A percentile compares a stretch with the other conserved stretches of the same genome.
Conservation (phyloP, 2,329 filamentous ascomycete genomes). For the Aureobasidium sp. region DNA sequence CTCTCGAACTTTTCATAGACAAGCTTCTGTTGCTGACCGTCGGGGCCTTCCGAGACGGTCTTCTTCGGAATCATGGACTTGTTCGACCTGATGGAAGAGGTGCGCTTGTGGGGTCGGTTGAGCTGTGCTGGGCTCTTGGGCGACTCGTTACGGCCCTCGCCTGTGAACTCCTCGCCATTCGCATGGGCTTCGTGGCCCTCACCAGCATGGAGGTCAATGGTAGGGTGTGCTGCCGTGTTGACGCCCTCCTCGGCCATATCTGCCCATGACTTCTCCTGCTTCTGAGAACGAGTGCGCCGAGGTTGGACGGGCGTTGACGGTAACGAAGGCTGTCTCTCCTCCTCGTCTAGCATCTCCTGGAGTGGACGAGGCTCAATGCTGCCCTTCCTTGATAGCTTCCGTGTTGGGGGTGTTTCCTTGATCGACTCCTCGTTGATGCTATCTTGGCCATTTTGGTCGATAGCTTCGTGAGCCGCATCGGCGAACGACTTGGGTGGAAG, state of each 20-base stretch:
- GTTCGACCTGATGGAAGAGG: conserved; percentile 17
- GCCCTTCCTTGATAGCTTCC: conserved; percentile 18
- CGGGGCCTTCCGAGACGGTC: conserved; percentile 15
- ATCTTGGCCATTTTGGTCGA: conserved; percentile 20
- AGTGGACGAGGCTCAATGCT: conserved; percentile 25
- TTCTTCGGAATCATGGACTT: conserved; percentile 11
- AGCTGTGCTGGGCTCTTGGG: conserved; percentile 22
- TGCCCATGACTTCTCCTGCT: conserved; percentile 30
- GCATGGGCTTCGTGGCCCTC: conserved; percentile 18
- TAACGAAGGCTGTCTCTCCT: conserved; percentile 15
- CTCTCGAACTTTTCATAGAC: conserved; percentile 38
- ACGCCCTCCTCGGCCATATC: conserved; percentile 22
- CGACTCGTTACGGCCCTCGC: conserved; percentile 21
- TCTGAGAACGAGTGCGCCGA: not conserved
- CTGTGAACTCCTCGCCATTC: conserved; percentile 20
- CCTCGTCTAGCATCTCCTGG: conserved; percentile 29
- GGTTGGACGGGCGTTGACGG: conserved; percentile 18
- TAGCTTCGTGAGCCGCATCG: conserved; percentile 29
- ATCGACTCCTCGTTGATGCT: conserved; percentile 23
- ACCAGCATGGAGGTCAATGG: not conserved
- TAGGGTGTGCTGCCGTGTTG: conserved; percentile 7
- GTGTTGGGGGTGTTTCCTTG: conserved; percentile 28
- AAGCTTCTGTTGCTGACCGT: conserved; percentile 21
- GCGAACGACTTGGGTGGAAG: conserved; percentile 38
- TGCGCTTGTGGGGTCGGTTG: conserved; percentile 23